These are phyloP conservation scores for Cetraspora pellucida DNA, from an alignment of 192 early-diverging fungal genomes.

Conservation along the genomic window DNA sequence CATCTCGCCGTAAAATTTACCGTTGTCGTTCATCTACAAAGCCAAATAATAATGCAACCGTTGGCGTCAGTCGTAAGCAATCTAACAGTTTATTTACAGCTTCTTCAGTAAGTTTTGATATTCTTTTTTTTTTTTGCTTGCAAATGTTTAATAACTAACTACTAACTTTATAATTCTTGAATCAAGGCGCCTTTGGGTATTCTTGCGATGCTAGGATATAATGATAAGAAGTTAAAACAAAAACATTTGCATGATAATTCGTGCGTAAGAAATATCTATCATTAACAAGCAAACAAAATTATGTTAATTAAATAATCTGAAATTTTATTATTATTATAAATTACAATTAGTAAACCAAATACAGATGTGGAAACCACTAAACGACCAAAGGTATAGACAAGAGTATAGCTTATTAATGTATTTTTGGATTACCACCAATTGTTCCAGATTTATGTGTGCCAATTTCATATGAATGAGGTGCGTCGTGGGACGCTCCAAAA, in stretches of 20 bases:
- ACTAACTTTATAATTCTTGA: not conserved
- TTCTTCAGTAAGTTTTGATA: too few relatives aligned
- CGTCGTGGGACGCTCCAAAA: not conserved
- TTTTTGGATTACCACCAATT: too few relatives aligned
- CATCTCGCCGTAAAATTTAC: not conserved
- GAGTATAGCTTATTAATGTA: too few relatives aligned
- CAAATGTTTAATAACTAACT: not conserved
- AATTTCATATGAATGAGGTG: too few relatives aligned
- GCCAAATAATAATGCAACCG: not conserved
- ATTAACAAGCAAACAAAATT: not conserved
- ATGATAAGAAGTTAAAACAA: constrained; percentile 20
- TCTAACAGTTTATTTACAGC: too few relatives aligned
- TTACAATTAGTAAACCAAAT: not conserved
- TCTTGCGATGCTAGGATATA: constrained; percentile 13
- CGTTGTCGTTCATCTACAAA: not conserved
- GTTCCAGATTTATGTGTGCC: too few relatives aligned
- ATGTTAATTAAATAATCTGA: not conserved
- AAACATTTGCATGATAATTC: not conserved
- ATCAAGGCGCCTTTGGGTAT: not conserved
- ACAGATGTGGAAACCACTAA: not conserved
- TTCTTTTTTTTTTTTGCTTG: not conserved
- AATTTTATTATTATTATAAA: not conserved
- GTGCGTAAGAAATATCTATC: constrained; percentile 8
- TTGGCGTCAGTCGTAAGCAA: not conserved
- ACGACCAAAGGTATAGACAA: not conserved